Evolutionary conservation across 2,329 filamentous ascomycete genomes (phyloP).

Genomic region (Anisogramma anomala): DNA sequence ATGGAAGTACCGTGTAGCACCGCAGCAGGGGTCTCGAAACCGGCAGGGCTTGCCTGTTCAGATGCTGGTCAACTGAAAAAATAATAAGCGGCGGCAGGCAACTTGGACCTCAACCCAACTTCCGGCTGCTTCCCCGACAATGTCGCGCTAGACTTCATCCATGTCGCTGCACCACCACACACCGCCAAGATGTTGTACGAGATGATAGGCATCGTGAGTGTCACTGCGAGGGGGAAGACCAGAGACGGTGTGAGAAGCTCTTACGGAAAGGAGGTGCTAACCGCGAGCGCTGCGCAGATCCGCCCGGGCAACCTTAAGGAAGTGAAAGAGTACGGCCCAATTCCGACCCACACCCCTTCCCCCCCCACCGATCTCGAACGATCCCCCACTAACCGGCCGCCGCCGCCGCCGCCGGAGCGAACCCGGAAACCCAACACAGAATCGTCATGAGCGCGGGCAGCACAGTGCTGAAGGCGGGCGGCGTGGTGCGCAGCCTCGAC

Average conservation of each 20-base stretch:
- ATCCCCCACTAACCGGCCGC: neutral
- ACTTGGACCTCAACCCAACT: neutral
- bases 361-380: neutral
- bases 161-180: constrained; percentile 10
- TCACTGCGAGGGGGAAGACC: neutral
- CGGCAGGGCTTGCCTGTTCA: no score
- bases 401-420: neutral
- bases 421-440: constrained; percentile 33
- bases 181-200: constrained; percentile 77
- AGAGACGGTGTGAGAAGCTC: no score
- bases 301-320: constrained; percentile 80
- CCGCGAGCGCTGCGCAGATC: constrained; percentile 45
- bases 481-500: constrained; percentile 80
- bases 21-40: neutral
- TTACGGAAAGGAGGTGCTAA: neutral
- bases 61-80: no score
- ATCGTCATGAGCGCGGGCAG: constrained; percentile 79
- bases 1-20: no score
- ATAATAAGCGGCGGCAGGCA: neutral
- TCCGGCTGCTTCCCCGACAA: neutral
- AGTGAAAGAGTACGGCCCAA: constrained; percentile 74
- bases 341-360: constrained; percentile 5
- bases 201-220: constrained; percentile 80
- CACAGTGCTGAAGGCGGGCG: constrained; percentile 69
- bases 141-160: neutral